Evolutionary conservation across 108 stramenopile species (phyloP).

Genomic region (Fragilaria radians): DNA sequence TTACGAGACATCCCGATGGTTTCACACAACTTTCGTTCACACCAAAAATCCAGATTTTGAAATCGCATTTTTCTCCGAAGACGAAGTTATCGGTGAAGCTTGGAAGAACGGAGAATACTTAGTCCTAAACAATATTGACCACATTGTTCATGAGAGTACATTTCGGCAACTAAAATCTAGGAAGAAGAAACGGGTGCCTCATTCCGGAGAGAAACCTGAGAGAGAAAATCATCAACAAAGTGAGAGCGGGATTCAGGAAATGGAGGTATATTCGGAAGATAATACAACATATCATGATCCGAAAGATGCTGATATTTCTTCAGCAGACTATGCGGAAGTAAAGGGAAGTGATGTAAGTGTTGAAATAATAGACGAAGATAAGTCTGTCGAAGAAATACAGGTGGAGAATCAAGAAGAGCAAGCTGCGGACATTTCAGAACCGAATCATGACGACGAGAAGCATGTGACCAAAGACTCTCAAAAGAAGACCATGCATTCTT

Average conservation of each 20-base stretch:
- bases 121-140: conserved; percentile 13
- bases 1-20: neutral
- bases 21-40: neutral
- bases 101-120: conserved; percentile 24
- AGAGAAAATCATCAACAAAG: too few species aligned
- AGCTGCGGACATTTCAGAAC: neutral
- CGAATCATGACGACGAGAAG: neutral
- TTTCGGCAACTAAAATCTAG: too few species aligned
- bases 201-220: too few species aligned
- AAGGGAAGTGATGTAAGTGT: too few species aligned
- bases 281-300: neutral
- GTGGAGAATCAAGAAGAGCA: neutral
- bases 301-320: neutral
- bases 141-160: neutral
- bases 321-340: too few species aligned
- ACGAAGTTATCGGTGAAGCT: conserved; percentile 23
- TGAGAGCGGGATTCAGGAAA: too few species aligned
- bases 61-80: conserved; percentile 21
- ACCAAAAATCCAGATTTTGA: neutral
- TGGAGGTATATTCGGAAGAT: too few species aligned
- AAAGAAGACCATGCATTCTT: conserved; percentile 27
- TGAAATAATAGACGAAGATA: neutral
- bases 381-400: neutral
- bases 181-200: conserved; percentile 6
- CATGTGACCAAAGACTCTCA: conserved; percentile 5